Percentiles rank a stretch among this genome's conserved stretches.
phyloP scores from a whole-genome alignment of 176 grass and related monocot species.

The Oryza brachyantha region DNA sequence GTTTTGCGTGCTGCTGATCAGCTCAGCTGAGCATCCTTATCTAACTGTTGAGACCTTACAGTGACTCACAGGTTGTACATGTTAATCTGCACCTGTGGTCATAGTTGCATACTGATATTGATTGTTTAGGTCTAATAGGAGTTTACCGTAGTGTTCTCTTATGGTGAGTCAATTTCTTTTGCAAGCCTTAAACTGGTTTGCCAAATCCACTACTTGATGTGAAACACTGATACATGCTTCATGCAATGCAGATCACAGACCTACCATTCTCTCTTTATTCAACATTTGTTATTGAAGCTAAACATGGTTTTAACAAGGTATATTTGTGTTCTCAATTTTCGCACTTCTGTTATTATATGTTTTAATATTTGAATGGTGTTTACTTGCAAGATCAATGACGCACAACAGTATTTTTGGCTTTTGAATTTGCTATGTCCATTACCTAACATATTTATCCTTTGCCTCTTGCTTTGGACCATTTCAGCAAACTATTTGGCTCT shows the following conservation, averaged over 20 bases:
- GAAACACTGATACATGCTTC: constrained; percentile 30
- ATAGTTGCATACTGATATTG: background rate
- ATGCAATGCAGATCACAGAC: constrained; percentile 69
- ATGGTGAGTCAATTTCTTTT: background rate
- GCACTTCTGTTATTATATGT: background rate
- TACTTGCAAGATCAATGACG: background rate
- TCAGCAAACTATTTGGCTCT: constrained; percentile 98
- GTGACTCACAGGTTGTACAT: background rate
- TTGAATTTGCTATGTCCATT: constrained; percentile 10
- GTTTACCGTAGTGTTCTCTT: constrained; percentile 1
- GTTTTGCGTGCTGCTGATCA: too few relatives aligned
- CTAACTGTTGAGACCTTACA: constrained; percentile 9
- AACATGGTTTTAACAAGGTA: constrained; percentile 98
- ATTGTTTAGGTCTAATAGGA: background rate
- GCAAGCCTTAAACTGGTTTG: background rate
- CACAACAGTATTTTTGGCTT: background rate
- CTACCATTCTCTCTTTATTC: constrained; percentile 96
- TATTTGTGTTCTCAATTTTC: background rate
- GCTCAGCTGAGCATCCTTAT: too few relatives aligned
- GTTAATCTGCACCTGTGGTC: background rate
- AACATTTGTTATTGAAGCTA: constrained; percentile 89
- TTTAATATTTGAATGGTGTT: background rate
- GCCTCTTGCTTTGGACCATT: constrained; percentile 24
- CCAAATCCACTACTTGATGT: constrained; percentile 20
- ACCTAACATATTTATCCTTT: constrained; percentile 15